Evolutionary conservation across 208 protist genomes (phyloP).

Genomic region (Crithidia expoeki): DNA sequence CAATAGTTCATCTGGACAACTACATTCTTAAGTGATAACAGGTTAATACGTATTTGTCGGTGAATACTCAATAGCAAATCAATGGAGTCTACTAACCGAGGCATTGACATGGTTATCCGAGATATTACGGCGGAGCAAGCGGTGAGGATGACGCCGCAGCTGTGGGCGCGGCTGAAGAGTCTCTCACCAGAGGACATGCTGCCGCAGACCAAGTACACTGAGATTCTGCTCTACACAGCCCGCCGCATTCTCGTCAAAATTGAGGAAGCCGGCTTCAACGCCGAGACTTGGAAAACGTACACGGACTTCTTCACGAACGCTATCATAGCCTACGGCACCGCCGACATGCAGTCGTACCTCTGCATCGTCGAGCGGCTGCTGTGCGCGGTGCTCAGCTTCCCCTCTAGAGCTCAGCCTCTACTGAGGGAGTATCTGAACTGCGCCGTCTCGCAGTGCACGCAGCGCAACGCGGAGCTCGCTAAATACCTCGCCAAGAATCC

Average conservation of each 20-base stretch:
- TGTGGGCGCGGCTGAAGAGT: conserved; percentile 33
- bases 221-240: conserved; percentile 43
- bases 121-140: conserved; percentile 28
- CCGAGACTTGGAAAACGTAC: conserved; percentile 57
- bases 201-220: conserved; percentile 36
- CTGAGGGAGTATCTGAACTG: conserved; percentile 52
- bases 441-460: conserved; percentile 40
- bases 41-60: too few species aligned
- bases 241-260: conserved; percentile 47
- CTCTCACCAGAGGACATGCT: conserved; percentile 22
- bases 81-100: conserved; percentile 11
- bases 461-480: conserved; percentile 25
- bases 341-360: conserved; percentile 33
- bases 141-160: conserved; percentile 12
- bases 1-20: too few species aligned
- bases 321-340: conserved; percentile 54
- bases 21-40: too few species aligned
- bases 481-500: conserved; percentile 15
- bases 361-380: conserved; percentile 37
- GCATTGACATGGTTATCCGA: conserved; percentile 36
- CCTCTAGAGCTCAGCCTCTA: conserved; percentile 34
- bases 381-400: conserved; percentile 40
- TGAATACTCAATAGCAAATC: too few species aligned
- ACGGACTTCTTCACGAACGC: conserved; percentile 48
- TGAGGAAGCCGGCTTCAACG: conserved; percentile 37